phyloP scores from a whole-genome alignment of 108 stramenopile genomes.

The Seminavis robusta region DNA sequence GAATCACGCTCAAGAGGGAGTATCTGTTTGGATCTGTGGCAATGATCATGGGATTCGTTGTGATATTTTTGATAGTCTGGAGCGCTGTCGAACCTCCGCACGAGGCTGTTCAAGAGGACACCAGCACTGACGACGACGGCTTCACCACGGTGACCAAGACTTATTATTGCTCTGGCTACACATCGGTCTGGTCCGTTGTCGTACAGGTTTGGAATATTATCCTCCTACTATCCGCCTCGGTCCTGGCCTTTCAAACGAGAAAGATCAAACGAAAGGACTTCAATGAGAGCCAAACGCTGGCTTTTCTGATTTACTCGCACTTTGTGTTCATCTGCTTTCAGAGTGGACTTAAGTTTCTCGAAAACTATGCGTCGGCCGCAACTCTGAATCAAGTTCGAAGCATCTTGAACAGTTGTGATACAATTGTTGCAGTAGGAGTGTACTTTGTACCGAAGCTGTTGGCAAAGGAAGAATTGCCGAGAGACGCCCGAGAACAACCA shows the following conservation, averaged over 20 bases:
- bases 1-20: slow-evolving; percentile 17
- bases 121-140: slow-evolving; percentile 2
- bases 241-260: slow-evolving; percentile 36
- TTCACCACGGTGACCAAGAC: slow-evolving; percentile 2
- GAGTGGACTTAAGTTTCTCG: background rate
- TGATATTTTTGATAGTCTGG: slow-evolving; percentile 28
- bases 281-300: slow-evolving; percentile 32
- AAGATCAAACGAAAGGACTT: slow-evolving; percentile 20
- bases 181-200: slow-evolving; percentile 4
- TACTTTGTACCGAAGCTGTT: slow-evolving; percentile 24
- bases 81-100: slow-evolving; percentile 18
- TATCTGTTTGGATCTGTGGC: slow-evolving; percentile 15
- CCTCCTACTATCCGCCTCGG: slow-evolving; percentile 14
- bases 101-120: background rate
- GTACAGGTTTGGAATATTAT: slow-evolving; percentile 18
- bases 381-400: background rate
- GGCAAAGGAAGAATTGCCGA: no score
- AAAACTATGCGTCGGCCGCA: background rate
- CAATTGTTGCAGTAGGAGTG: slow-evolving; percentile 5
- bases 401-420: slow-evolving; percentile 13
- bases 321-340: slow-evolving; percentile 11
- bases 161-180: background rate
- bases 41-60: slow-evolving; percentile 1
- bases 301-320: slow-evolving; percentile 16
- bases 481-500: no score